phyloP scores from a whole-genome alignment of 169 alveolate species.

The Miamiensis avidus region DNA sequence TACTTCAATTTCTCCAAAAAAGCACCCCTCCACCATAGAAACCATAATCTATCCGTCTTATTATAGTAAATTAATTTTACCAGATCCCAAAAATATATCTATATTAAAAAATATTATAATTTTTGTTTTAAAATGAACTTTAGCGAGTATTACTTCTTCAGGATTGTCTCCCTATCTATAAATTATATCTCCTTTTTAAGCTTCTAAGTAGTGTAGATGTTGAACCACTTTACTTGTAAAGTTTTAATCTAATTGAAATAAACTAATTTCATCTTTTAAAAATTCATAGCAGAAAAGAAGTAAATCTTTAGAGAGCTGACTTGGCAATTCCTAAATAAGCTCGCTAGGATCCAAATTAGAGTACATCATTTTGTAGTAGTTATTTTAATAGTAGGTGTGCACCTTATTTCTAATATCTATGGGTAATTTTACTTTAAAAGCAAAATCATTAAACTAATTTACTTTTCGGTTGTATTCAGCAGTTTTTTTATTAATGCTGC shows the following conservation, averaged over 20 bases:
- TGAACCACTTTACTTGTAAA: conserved; percentile 62
- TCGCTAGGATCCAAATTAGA: conserved; percentile 35
- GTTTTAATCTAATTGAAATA: conserved; percentile 58
- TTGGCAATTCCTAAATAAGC: conserved; percentile 64
- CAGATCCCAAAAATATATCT: conserved; percentile 11
- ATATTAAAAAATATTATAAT: no score
- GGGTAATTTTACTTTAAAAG: conserved; percentile 33
- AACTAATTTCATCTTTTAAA: conserved; percentile 46
- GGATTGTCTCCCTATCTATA: conserved; percentile 67
- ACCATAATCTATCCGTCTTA: conserved; percentile 25
- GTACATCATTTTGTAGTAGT: conserved; percentile 22
- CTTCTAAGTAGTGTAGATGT: conserved; percentile 49
- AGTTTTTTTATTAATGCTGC: conserved; percentile 42
- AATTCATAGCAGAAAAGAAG: conserved; percentile 57
- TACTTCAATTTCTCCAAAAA: conserved; percentile 37
- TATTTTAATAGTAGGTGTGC: conserved; percentile 31
- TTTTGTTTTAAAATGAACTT: background rate
- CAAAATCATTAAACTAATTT: conserved; percentile 25
- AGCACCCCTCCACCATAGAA: conserved; percentile 19
- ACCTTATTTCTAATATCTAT: conserved; percentile 26
- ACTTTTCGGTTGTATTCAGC: conserved; percentile 20
- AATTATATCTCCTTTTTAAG: conserved; percentile 49
- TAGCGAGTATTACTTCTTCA: conserved; percentile 65
- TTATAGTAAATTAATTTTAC: conserved; percentile 63
- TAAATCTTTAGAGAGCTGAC: conserved; percentile 59